These are phyloP conservation scores for Cicer pinnatifidum DNA, from an alignment of 306 rosid genomes.

Conservation along the genomic window DNA sequence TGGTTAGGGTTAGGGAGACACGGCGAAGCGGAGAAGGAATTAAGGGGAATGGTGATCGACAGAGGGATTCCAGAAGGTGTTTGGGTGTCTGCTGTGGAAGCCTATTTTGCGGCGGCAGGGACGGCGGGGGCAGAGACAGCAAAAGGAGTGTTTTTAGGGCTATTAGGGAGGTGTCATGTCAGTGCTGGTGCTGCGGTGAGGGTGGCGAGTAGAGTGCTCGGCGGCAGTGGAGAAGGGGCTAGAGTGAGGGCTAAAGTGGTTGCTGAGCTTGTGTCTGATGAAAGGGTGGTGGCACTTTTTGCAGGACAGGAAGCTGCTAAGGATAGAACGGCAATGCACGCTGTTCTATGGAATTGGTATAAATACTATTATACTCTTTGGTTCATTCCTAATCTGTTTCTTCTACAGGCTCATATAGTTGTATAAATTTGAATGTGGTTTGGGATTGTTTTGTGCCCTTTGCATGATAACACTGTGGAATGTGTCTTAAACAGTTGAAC, in stretches of 20 bases:
- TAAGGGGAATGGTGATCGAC: conserved; percentile 79
- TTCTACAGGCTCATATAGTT: conserved; percentile 15
- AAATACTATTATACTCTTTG: conserved; percentile 16
- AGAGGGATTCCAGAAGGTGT: conserved; percentile 82
- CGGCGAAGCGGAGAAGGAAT: conserved; percentile 85
- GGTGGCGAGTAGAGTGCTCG: conserved; percentile 69
- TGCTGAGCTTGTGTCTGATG: conserved; percentile 86
- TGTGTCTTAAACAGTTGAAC: conserved; percentile 12
- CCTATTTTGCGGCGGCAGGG: conserved; percentile 72
- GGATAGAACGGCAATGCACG: conserved; percentile 80
- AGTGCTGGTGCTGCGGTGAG: conserved; percentile 87
- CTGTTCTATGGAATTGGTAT: conserved; percentile 95
- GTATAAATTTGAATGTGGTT: conserved; percentile 14
- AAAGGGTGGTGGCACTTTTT: conserved; percentile 82
- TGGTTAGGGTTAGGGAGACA: conserved; percentile 82
- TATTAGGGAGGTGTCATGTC: conserved; percentile 83
- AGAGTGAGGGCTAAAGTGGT: conserved; percentile 80
- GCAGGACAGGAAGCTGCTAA: conserved; percentile 58
- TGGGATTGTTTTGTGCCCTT: conserved; percentile 19
- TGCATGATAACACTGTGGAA: neutral
- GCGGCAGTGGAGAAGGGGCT: conserved; percentile 63
- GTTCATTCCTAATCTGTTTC: conserved; percentile 25
- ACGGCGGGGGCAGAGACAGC: conserved; percentile 90
- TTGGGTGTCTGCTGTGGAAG: conserved; percentile 89
- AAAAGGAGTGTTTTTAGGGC: conserved; percentile 85